Base-by-base conservation (phyloP, 768 basidiomycete species). In the Hydnum rufescens region DNA sequence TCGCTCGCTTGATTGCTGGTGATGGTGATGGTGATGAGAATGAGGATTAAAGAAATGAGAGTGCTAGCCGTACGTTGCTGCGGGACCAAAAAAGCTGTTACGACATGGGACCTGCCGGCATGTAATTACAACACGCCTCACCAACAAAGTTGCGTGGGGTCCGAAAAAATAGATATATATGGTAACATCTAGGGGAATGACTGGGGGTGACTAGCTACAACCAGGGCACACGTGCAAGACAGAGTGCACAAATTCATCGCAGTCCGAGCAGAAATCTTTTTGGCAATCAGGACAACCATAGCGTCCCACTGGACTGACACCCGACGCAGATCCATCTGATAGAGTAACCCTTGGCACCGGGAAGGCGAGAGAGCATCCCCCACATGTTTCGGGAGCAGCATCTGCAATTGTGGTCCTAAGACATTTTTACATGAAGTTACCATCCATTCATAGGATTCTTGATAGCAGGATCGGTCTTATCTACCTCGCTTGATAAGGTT, bases 211-310 rank as follows among this genome's bases (percentile, higher is more conserved):
- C 49, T 28, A 56, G 8, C 42, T 42, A 54, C 71, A 72, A 2
- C 70, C 69, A 0, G 93, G 90, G 68, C 93, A 99, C 55, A 85
- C 88, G 62, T 96, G 93, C 19, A 96, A 70, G 22, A 89, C 88
- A 56, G 93, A 87, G 59, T 97, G 95, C 3, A 96, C 79, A 61
- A 96, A 95, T 19, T 93, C 75, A 66, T 99, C 95, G 62, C 95
- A 99, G 48, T 97, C 92, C 25, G 79, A 74, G 63, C 95, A 97
- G 61, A 96, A 99, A 62, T 95, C 82, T 49, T 82, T 68, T 2
- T 64, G 60, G 67, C 95, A 97, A 23, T 84, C 82, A 2, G 81
- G 79, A 65, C 95, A 96, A 51, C 78, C 74, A 64, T 97, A 99
- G 31, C 93, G 73, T 18, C 89, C 85, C 4, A 85, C 68, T 0